Conservation (phyloP, 129 eudicot genomes). For the Smallanthus sonchifolius region DNA sequence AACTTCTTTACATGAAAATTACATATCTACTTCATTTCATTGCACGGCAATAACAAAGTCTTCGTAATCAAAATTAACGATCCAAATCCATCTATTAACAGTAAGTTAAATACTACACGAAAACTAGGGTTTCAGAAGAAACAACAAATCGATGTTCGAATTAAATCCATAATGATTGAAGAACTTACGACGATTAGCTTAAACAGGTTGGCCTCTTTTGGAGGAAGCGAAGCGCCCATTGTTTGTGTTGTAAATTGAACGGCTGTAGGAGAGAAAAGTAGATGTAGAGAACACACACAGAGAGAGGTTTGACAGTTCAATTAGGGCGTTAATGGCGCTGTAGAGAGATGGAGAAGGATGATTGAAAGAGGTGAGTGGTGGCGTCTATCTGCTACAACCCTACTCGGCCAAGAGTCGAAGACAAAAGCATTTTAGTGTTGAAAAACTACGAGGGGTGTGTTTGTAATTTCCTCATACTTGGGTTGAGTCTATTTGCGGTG, state of each 20-base stretch:
- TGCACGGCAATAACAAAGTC: neutral
- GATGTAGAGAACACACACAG: neutral
- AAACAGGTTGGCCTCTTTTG: constrained; percentile 97
- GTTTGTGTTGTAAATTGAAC: constrained; percentile 22
- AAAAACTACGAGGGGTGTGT: constrained; percentile 20
- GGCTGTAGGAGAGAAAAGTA: constrained; percentile 5
- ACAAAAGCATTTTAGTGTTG: neutral
- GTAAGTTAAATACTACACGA: neutral
- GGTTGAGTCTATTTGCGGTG: neutral
- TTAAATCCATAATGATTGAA: constrained; percentile 15
- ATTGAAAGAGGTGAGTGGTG: constrained; percentile 39
- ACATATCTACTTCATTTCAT: neutral
- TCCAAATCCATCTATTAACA: constrained; percentile 4
- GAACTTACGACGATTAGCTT: constrained; percentile 89
- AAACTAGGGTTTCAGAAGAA: constrained; percentile 43
- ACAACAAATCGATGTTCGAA: constrained; percentile 16
- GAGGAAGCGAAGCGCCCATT: constrained; percentile 97
- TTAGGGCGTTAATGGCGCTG: neutral
- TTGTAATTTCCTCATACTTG: constrained; percentile 13
- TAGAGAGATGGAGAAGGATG: constrained; percentile 11
- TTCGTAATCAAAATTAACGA: constrained; percentile 1
- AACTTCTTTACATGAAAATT: neutral
- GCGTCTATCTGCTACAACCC: constrained; percentile 95
- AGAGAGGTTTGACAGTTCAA: constrained; percentile 4
- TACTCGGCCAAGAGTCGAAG: no score